Evolutionary conservation across 306 rosid species (phyloP), one percentile per base, ranked within the genome.

Genomic region (Delonix regia): DNA sequence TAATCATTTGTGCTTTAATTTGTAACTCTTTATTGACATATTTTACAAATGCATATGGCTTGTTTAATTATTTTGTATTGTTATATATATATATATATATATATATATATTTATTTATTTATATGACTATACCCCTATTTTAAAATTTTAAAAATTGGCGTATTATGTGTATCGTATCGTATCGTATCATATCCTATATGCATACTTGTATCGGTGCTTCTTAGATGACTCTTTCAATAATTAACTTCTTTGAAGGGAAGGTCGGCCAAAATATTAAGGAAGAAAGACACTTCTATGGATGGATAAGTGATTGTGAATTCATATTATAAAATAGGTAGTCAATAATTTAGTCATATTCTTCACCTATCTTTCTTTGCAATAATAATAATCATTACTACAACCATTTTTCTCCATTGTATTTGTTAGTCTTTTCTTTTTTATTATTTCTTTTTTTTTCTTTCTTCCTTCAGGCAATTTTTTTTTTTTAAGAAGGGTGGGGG

Each of bases 201-300:
- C n/a, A n/a, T n/a, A n/a, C n/a, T n/a, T n/a, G n/a, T n/a, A n/a
- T n/a, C n/a, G n/a, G n/a, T n/a, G n/a, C n/a, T n/a, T n/a, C n/a
- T n/a, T n/a, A n/a, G n/a, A n/a, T n/a, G n/a, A n/a, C n/a, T 61
- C 73, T 66, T 6, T 65, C 22, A 11, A 27, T 24, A 15, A 41
- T 76, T 22, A 28, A 53, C 14, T 53, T 74, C n/a, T 44, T 45
- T 61, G 59, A 74, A 45, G 53, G 62, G 65, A 75, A 51, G 63
- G 25, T 6, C 6, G 1, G 14, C 19, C 18, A 42, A 10, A 16
- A 21, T 33, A 36, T 9, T 21, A 47, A 67, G 22, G 33, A 69
- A 45, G 57, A 25, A 69, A 45, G 36, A 11, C 27, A 39, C 18
- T 48, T 52, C 11, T 71, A 62, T 30, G 30, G 57, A 30, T 53